Evolutionary conservation across 2,329 filamentous ascomycete species (phyloP).

Genomic region (Lecanosticta acicola): DNA sequence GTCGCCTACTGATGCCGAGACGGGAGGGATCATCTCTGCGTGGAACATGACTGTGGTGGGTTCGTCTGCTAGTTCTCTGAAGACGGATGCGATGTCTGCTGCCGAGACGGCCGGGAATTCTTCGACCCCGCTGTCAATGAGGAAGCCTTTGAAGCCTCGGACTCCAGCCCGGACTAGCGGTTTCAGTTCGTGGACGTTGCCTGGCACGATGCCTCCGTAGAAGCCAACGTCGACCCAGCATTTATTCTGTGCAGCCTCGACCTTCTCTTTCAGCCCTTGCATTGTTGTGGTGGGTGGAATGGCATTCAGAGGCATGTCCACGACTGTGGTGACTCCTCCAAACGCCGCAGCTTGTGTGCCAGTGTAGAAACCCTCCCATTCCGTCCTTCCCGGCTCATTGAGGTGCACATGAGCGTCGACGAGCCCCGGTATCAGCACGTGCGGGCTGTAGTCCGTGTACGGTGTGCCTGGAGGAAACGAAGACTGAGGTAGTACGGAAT

Average conservation of each 20-base stretch:
- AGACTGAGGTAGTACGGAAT: conserved; percentile 65
- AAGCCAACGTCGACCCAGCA: conserved; percentile 99
- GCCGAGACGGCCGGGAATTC: conserved; percentile 91
- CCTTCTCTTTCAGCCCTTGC: conserved; percentile 73
- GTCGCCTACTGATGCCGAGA: conserved; percentile 72
- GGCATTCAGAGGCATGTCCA: conserved; percentile 97
- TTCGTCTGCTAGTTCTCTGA: conserved; percentile 71
- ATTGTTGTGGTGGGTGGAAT: conserved; percentile 95
- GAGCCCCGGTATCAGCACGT: conserved; percentile 79
- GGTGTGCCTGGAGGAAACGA: conserved; percentile 66
- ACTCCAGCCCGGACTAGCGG: conserved; percentile 80
- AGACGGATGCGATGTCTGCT: conserved; percentile 70
- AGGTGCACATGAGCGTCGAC: conserved; percentile 97
- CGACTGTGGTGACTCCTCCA: conserved; percentile 90
- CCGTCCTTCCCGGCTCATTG: conserved; percentile 91
- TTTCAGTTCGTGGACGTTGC: conserved; percentile 73
- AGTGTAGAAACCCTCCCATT: conserved; percentile 98
- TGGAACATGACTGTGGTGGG: conserved; percentile 98
- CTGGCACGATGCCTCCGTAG: conserved; percentile 90
- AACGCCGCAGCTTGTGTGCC: conserved; percentile 90
- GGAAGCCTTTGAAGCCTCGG: conserved; percentile 92
- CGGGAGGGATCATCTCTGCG: conserved; percentile 94
- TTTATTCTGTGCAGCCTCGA: conserved; percentile 74
- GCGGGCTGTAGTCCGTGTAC: conserved; percentile 80
- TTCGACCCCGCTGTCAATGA: conserved; percentile 94